Evolutionary conservation across 208 protist species (phyloP).

Genomic region (Leishmania arabica): DNA sequence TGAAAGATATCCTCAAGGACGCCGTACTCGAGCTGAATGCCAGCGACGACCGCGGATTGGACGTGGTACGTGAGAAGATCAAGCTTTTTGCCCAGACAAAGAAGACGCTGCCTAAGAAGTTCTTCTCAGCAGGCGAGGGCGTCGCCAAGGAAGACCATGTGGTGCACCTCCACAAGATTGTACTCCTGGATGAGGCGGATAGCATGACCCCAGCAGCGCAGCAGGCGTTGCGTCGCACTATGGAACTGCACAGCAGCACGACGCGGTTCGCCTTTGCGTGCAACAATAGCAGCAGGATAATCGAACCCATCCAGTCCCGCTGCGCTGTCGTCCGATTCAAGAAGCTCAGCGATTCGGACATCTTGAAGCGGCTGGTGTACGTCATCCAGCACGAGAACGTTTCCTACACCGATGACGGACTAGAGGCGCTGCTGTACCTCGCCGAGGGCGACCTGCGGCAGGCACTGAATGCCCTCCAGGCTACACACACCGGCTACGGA

Average conservation of each 20-base stretch:
- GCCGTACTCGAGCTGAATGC: conserved; percentile 99
- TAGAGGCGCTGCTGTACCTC: conserved; percentile 98
- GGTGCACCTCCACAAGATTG: conserved; percentile 97
- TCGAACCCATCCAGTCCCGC: conserved; percentile 99
- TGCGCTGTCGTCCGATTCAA: conserved; percentile 90
- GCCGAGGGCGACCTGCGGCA: conserved; percentile 97
- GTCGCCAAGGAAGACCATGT: conserved; percentile 14
- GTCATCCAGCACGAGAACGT: conserved; percentile 94
- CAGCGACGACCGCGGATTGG: conserved; percentile 98
- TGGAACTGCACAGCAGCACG: conserved; percentile 98
- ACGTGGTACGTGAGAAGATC: conserved; percentile 98
- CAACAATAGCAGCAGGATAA: conserved; percentile 99
- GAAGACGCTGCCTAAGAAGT: conserved; percentile 87
- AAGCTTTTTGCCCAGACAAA: conserved; percentile 98
- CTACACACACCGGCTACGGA: conserved; percentile 96
- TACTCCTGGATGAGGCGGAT: conserved; percentile 99
- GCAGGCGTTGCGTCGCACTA: conserved; percentile 98
- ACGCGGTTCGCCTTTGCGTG: conserved; percentile 99
- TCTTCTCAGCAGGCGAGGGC: conserved; percentile 31
- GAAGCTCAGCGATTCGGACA: conserved; percentile 87
- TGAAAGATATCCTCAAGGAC: conserved; percentile 82
- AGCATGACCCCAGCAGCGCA: conserved; percentile 98
- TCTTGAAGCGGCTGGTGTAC: conserved; percentile 92
- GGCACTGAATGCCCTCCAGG: conserved; percentile 98
- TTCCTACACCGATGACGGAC: conserved; percentile 92